Conservation (phyloP, 352 stramenopile genomes). For the Globisporangium solare region DNA sequence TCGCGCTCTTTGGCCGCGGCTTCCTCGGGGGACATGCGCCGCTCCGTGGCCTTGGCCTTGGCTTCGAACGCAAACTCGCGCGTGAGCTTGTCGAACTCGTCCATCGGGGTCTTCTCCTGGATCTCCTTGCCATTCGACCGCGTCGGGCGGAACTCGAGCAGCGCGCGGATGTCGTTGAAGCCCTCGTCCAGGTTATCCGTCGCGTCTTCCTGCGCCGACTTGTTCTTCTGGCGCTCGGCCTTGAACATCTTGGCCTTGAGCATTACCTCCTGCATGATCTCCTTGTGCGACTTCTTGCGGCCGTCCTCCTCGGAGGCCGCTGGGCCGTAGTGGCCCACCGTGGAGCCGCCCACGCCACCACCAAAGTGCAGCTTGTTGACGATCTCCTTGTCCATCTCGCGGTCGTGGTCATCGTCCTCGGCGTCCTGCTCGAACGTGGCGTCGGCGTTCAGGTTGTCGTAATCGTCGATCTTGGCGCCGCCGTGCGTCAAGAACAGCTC, state of each 20-base stretch:
- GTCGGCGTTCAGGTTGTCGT: slow-evolving; percentile 52
- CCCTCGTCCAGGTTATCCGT: slow-evolving; percentile 72
- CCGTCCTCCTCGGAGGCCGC: slow-evolving; percentile 15
- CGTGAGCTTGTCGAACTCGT: slow-evolving; percentile 85
- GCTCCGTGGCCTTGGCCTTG: slow-evolving; percentile 92
- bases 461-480: slow-evolving; percentile 74
- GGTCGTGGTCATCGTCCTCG: slow-evolving; percentile 69
- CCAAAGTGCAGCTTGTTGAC: slow-evolving; percentile 87
- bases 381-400: slow-evolving; percentile 75
- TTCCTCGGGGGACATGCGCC: slow-evolving; percentile 94
- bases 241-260: slow-evolving; percentile 91
- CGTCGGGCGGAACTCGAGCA: slow-evolving; percentile 79
- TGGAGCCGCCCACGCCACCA: slow-evolving; percentile 27
- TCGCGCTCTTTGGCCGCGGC: slow-evolving; percentile 91
- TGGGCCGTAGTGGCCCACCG: slow-evolving; percentile 8
- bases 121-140: slow-evolving; percentile 55
- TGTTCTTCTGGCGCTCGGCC: slow-evolving; percentile 83
- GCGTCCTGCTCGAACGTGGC: slow-evolving; percentile 39
- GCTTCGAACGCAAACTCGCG: slow-evolving; percentile 84
- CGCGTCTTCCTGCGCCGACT: slow-evolving; percentile 72
- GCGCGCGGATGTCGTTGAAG: slow-evolving; percentile 51
- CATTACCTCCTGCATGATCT: slow-evolving; percentile 91
- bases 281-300: slow-evolving; percentile 80
- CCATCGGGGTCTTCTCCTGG: slow-evolving; percentile 66
- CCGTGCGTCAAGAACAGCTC: slow-evolving; percentile 77